Conservation (phyloP, 352 stramenopile genomes). For the Phytophthora melonis region DNA sequence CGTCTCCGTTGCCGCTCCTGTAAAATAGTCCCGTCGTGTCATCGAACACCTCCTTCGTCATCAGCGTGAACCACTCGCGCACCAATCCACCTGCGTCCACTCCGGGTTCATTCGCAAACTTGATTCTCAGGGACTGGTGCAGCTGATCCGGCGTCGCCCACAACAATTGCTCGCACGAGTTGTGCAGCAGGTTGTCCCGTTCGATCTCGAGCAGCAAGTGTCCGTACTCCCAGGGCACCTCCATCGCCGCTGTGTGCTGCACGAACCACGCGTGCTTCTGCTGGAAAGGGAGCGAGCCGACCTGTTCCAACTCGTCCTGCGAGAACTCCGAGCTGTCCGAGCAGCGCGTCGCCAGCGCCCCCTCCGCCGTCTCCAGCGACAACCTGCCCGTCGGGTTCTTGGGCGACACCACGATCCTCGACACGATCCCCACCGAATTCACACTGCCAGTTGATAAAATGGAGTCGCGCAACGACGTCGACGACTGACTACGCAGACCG, state of each 20-base stretch:
- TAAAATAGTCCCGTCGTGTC: constrained; percentile 86
- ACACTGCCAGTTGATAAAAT: constrained; percentile 69
- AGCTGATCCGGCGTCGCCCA: constrained; percentile 87
- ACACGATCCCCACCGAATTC: constrained; percentile 80
- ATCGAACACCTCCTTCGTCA: constrained; percentile 92
- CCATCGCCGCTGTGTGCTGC: constrained; percentile 85
- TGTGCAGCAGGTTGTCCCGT: constrained; percentile 89
- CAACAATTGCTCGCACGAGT: constrained; percentile 89
- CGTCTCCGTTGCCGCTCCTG: constrained; percentile 74
- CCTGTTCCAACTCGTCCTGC: constrained; percentile 76
- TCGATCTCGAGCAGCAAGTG: constrained; percentile 89
- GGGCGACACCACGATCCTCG: constrained; percentile 75
- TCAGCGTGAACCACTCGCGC: constrained; percentile 93
- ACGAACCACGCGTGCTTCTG: constrained; percentile 92
- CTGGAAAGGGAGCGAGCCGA: constrained; percentile 79
- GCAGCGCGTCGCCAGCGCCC: constrained; percentile 60
- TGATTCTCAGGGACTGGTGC: constrained; percentile 89
- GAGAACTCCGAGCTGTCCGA: constrained; percentile 75
- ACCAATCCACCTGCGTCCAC: constrained; percentile 92
- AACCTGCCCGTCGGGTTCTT: constrained; percentile 80
- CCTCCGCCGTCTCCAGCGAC: constrained; percentile 76
- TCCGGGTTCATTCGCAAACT: constrained; percentile 92
- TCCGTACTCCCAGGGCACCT: constrained; percentile 90
- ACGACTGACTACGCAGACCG: constrained; percentile 60
- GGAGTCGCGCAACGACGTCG: constrained; percentile 71